Evolutionary conservation across 208 protist species (phyloP).

Genomic region (Tritrichomonas musculus): DNA sequence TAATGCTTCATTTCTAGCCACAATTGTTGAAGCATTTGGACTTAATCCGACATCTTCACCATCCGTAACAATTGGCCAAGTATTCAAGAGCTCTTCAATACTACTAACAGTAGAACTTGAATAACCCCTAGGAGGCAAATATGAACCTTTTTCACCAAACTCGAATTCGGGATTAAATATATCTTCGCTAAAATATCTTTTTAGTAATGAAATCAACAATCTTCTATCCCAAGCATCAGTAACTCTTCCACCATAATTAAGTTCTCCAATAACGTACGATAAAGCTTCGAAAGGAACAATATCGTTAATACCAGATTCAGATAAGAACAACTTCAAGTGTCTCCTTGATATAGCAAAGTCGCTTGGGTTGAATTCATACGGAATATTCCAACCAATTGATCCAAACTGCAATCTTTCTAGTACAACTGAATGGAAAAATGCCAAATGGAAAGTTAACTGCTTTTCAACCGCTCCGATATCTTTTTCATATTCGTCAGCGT

Average conservation of each 20-base stretch:
- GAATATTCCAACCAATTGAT: constrained; percentile 86
- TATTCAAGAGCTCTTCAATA: neutral
- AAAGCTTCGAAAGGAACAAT: constrained; percentile 89
- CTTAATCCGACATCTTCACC: neutral
- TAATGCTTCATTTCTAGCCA: neutral
- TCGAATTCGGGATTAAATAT: neutral
- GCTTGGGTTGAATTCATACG: constrained; percentile 92
- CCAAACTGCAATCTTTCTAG: constrained; percentile 94
- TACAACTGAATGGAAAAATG: constrained; percentile 92
- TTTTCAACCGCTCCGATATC: constrained; percentile 87
- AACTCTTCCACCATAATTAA: constrained; percentile 98
- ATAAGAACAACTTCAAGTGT: constrained; percentile 90
- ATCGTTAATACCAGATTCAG: constrained; percentile 53
- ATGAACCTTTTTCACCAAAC: neutral
- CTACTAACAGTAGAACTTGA: neutral
- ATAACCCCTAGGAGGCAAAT: neutral
- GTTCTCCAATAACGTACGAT: constrained; percentile 96
- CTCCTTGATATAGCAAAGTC: constrained; percentile 88
- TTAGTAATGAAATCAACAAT: constrained; percentile 84
- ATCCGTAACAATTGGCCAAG: neutral
- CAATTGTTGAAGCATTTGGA: constrained; percentile 17
- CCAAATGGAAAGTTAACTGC: constrained; percentile 90
- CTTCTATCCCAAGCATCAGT: constrained; percentile 93
- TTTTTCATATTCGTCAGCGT: constrained; percentile 83
- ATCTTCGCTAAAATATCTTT: neutral